Conservation (phyloP, 106 monocot species). For the Dendrobium huoshanense region DNA sequence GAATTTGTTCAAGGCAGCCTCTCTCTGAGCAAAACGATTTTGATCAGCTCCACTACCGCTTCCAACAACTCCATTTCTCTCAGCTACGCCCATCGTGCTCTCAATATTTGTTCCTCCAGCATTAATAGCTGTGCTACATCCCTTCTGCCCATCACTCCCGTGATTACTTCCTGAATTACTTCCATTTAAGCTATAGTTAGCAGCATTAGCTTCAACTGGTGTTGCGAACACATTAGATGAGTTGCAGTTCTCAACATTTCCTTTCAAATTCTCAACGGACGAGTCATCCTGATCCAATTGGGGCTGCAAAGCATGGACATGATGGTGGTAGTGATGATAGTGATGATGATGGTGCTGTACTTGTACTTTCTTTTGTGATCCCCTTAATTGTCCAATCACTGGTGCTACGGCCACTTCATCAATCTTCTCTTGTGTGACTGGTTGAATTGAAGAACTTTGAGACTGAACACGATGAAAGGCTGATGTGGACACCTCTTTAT, state of each 20-base stretch:
- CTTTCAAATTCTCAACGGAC: slow-evolving; percentile 18
- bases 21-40: slow-evolving; percentile 44
- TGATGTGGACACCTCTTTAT: slow-evolving; percentile 21
- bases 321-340: slow-evolving; percentile 63
- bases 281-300: slow-evolving; percentile 40
- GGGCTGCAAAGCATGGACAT: slow-evolving; percentile 27
- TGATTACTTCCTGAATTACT: slow-evolving; percentile 64
- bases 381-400: slow-evolving; percentile 17
- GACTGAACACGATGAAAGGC: slow-evolving; percentile 48
- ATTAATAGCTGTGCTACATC: slow-evolving; percentile 12
- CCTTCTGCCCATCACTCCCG: slow-evolving; percentile 60
- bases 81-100: slow-evolving; percentile 21
- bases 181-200: slow-evolving; percentile 51
- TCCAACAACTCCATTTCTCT: slow-evolving; percentile 34
- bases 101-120: slow-evolving; percentile 32
- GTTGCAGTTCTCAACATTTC: slow-evolving; percentile 27
- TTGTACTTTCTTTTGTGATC: slow-evolving; percentile 30
- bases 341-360: slow-evolving; percentile 67
- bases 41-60: slow-evolving; percentile 54
- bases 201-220: slow-evolving; percentile 51
- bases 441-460: slow-evolving; percentile 18
- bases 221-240: slow-evolving; percentile 40
- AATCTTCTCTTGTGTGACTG: slow-evolving; percentile 28
- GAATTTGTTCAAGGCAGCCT: slow-evolving; percentile 81
- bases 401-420: slow-evolving; percentile 15